phyloP scores from a whole-genome alignment of 2,329 filamentous ascomycete genomes.

The Trichoderma lentiforme region DNA sequence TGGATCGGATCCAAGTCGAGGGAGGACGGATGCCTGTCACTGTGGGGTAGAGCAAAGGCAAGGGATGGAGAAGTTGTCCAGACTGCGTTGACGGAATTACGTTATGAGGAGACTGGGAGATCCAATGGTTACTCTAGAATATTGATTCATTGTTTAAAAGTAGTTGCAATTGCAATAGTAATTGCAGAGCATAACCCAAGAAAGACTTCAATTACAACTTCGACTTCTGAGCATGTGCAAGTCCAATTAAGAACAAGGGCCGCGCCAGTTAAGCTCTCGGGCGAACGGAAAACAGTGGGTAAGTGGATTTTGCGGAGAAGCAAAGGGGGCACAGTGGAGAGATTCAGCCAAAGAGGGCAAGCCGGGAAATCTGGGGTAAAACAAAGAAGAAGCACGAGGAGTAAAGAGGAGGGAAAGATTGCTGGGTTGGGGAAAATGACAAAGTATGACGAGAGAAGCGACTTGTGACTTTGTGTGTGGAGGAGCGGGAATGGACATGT shows the following conservation, averaged over 20 bases:
- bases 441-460: background rate
- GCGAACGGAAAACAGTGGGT: background rate
- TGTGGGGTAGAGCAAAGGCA: background rate
- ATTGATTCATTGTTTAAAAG: background rate
- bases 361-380: background rate
- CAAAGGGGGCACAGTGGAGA: background rate
- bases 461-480: background rate
- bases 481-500: background rate
- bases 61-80: background rate
- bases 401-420: background rate
- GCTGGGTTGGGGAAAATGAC: background rate
- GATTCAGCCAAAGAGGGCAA: background rate
- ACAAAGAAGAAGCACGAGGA: background rate
- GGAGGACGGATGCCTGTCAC: background rate
- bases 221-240: background rate
- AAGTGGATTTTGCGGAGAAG: background rate
- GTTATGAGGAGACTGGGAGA: background rate
- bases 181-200: background rate
- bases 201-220: background rate
- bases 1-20: background rate
- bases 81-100: background rate
- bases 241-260: background rate
- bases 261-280: background rate
- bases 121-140: background rate
- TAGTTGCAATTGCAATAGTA: background rate